Evolutionary conservation across 768 basidiomycete genomes (phyloP).

Genomic region (Serendipita sp.): DNA sequence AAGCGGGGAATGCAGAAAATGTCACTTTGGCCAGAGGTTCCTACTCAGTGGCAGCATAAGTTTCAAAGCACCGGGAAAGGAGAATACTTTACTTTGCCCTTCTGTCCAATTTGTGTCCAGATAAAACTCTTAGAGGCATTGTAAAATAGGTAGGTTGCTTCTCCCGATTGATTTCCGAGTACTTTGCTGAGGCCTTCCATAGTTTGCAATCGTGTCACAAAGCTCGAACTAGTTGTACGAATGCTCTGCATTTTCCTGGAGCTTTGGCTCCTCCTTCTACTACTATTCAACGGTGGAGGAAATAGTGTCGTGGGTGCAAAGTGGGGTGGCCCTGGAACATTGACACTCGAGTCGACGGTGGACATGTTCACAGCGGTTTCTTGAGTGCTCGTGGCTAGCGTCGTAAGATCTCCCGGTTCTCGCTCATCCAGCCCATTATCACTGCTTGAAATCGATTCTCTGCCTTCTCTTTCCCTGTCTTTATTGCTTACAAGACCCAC

Average conservation of each 20-base stretch:
- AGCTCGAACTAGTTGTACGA: constrained; percentile 79
- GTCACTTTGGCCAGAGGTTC: constrained; percentile 75
- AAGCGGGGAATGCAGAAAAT: constrained; percentile 78
- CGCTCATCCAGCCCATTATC: constrained; percentile 51
- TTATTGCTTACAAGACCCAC: constrained; percentile 24
- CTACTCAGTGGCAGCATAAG: constrained; percentile 24
- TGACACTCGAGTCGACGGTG: constrained; percentile 15
- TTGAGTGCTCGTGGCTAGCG: background rate
- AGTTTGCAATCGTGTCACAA: constrained; percentile 74
- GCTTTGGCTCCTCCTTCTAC: constrained; percentile 42
- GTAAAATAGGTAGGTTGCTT: constrained; percentile 73
- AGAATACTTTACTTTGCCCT: constrained; percentile 47
- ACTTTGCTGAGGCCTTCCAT: constrained; percentile 58
- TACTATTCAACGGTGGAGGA: constrained; percentile 30
- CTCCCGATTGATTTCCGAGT: constrained; percentile 67
- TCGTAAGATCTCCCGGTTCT: constrained; percentile 9
- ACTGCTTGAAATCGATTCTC: constrained; percentile 65
- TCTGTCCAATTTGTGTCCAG: constrained; percentile 77
- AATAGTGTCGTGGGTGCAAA: constrained; percentile 40
- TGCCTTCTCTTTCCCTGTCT: constrained; percentile 31
- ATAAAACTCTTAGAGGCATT: constrained; percentile 71
- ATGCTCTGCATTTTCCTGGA: constrained; percentile 82
- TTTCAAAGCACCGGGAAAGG: background rate
- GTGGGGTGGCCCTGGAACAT: constrained; percentile 23
- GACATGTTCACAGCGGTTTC: constrained; percentile 14